A percentile compares a stretch with the other conserved stretches of the same genome.
These are phyloP conservation scores for Hippophae rhamnoides DNA, from an alignment of 306 rosid species.

Conservation along the genomic window DNA sequence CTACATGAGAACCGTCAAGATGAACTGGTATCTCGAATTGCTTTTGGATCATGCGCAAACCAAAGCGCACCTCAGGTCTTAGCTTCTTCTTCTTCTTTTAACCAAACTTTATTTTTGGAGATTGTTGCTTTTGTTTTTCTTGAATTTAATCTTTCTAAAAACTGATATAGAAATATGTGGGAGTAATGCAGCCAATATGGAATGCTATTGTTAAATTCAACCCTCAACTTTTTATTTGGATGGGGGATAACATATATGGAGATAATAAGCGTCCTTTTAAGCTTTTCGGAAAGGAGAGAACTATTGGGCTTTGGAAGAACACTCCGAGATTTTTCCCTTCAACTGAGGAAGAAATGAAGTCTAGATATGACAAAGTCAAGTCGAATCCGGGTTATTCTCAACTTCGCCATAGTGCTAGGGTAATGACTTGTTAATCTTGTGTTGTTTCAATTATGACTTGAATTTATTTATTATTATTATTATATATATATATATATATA, in stretches of 20 bases:
- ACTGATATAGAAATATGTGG: not conserved
- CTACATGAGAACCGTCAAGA: not conserved
- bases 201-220: constrained; percentile 41
- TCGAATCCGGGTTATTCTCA: constrained; percentile 47
- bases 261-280: constrained; percentile 60
- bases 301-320: constrained; percentile 79
- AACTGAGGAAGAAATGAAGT: constrained; percentile 51
- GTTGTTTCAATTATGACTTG: not conserved
- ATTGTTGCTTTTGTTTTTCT: not conserved
- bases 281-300: constrained; percentile 64
- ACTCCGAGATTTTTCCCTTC: constrained; percentile 55
- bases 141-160: constrained; percentile 4
- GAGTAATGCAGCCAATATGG: constrained; percentile 53
- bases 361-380: constrained; percentile 48
- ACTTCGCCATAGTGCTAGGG: constrained; percentile 45
- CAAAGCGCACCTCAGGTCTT: constrained; percentile 71
- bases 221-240: constrained; percentile 72
- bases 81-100: constrained; percentile 26
- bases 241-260: constrained; percentile 86
- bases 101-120: not conserved
- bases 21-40: constrained; percentile 44
- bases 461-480: constrained; percentile 3
- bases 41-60: constrained; percentile 78
- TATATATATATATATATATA: not conserved
- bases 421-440: constrained; percentile 8